Evolutionary conservation across 257 asterid species (phyloP).

Genomic region (Capsicum chinense): DNA sequence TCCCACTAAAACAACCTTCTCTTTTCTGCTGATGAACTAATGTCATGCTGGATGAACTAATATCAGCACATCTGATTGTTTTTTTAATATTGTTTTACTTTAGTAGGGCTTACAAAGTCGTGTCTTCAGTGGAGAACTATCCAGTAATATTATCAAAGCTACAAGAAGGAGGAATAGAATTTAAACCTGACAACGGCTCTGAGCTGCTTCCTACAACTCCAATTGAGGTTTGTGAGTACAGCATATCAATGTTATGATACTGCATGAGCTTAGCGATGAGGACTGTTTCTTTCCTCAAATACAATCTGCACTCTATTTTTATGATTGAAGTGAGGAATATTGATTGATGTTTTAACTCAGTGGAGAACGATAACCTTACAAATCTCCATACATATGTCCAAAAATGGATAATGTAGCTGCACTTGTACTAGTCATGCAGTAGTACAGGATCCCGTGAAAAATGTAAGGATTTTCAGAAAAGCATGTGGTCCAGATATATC

Average conservation of each 20-base stretch:
- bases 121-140: conserved; percentile 77
- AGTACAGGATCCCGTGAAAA: not conserved
- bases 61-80: not conserved
- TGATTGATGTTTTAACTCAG: not conserved
- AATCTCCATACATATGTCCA: not conserved
- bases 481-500: not conserved
- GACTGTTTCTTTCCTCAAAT: not conserved
- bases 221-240: conserved; percentile 59
- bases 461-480: not conserved
- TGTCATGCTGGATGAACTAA: not conserved
- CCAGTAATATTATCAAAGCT: conserved; percentile 60
- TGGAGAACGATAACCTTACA: not conserved
- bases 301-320: not conserved
- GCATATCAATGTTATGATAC: not conserved
- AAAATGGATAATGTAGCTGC: not conserved
- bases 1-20: not conserved
- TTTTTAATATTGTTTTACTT: conserved; percentile 27
- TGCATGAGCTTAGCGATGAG: not conserved
- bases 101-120: conserved; percentile 62
- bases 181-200: conserved; percentile 78
- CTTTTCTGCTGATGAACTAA: not conserved
- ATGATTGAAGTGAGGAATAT: not conserved
- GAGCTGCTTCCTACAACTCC: conserved; percentile 75
- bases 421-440: not conserved
- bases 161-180: conserved; percentile 75